A percentile compares a stretch with the other conserved stretches of the same genome.
Conservation (phyloP, 257 asterid genomes). For the Ophiorrhiza pumila region DNA sequence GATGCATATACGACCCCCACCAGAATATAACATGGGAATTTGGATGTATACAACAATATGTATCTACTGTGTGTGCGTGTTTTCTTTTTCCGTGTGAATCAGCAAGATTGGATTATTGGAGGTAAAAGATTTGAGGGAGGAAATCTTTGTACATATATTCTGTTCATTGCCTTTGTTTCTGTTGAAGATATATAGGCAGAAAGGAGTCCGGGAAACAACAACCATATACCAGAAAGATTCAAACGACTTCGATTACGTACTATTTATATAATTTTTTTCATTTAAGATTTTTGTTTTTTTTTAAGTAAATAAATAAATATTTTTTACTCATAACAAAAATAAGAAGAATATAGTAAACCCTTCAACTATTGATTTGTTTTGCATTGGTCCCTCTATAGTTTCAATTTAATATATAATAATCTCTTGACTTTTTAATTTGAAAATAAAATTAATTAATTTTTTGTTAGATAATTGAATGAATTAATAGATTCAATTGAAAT, state of each 20-base stretch:
- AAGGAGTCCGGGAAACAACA: conserved; percentile 16
- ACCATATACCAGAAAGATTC: conserved; percentile 31
- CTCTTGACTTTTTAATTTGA: no score
- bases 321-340: no score
- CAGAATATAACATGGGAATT: not conserved
- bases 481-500: no score
- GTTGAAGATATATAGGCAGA: conserved; percentile 10
- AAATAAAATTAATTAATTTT: no score
- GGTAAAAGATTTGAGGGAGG: not conserved
- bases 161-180: not conserved
- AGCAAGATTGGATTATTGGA: not conserved
- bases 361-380: no score
- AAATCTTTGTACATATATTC: not conserved
- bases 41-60: not conserved
- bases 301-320: no score
- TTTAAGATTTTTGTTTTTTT: not conserved
- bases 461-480: no score
- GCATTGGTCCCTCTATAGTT: no score
- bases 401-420: no score
- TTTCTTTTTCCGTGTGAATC: no score
- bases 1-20: not conserved
- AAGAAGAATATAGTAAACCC: no score
- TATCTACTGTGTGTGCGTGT: not conserved
- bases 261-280: conserved; percentile 15
- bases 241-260: conserved; percentile 16